Conservation (phyloP, 257 asterid species). For the Solanum chiquidenum region DNA sequence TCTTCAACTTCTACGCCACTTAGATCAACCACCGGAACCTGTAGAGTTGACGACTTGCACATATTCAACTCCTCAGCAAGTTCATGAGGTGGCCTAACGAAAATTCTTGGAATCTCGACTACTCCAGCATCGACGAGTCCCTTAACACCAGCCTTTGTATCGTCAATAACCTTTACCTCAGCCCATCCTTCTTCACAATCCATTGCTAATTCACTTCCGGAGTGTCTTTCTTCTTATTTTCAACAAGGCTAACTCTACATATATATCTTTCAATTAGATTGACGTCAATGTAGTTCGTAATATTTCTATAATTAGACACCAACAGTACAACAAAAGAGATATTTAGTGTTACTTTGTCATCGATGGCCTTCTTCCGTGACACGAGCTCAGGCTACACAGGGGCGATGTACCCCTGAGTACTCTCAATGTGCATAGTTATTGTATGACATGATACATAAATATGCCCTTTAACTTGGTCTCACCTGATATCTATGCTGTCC, state of each 20-base stretch:
- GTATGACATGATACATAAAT: too few species aligned
- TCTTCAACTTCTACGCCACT: not conserved
- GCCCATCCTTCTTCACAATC: not conserved
- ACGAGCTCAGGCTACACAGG: too few species aligned
- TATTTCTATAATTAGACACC: not conserved
- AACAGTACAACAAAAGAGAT: too few species aligned
- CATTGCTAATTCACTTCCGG: not conserved
- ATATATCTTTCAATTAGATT: too few species aligned
- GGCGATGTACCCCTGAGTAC: too few species aligned
- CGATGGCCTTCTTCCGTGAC: too few species aligned
- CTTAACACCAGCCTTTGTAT: not conserved
- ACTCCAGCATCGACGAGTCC: too few species aligned
- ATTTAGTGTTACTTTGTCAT: too few species aligned
- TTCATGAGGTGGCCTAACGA: constrained; percentile 24
- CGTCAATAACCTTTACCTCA: too few species aligned
- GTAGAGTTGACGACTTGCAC: not conserved
- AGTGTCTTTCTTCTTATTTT: too few species aligned
- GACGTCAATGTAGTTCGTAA: not conserved
- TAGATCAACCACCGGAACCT: not conserved
- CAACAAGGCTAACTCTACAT: not conserved
- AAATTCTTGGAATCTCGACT: constrained; percentile 10
- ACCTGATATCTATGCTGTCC: fast-evolving
- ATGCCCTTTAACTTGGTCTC: too few species aligned
- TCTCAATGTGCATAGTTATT: too few species aligned
- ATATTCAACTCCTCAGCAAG: constrained; percentile 21